A percentile compares a stretch with the other conserved stretches of the same genome.
phyloP scores from a whole-genome alignment of 768 basidiomycete genomes.

The Hebeloma cylindrosporum region DNA sequence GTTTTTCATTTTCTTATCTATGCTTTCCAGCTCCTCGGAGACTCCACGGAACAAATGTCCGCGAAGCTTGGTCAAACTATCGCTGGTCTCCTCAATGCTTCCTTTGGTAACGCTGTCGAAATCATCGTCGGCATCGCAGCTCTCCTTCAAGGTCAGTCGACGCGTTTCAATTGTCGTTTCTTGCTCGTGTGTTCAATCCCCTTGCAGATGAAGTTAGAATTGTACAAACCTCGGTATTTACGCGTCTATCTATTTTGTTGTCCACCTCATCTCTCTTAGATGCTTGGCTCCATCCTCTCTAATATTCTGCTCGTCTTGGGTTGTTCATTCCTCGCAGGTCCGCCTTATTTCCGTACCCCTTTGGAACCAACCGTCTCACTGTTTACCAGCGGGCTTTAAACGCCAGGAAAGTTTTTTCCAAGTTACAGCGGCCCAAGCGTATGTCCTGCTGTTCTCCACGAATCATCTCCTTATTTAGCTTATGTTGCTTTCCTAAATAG shows the following conservation, averaged over 20 bases:
- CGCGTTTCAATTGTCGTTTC: background rate
- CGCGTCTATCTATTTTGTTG: background rate
- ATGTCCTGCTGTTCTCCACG: background rate
- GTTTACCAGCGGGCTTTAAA: slow-evolving; percentile 57
- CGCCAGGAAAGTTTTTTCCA: slow-evolving; percentile 72
- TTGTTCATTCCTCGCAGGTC: slow-evolving; percentile 85
- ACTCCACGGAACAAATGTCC: slow-evolving; percentile 81
- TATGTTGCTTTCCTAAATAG: slow-evolving; percentile 24
- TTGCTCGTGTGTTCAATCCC: slow-evolving; percentile 9
- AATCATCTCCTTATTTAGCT: background rate
- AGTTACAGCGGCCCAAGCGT: slow-evolving; percentile 87
- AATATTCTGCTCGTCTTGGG: slow-evolving; percentile 90
- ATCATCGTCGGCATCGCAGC: slow-evolving; percentile 90
- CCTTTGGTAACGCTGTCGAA: slow-evolving; percentile 83
- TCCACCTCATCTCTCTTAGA: slow-evolving; percentile 37
- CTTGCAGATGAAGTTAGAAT: slow-evolving; percentile 73
- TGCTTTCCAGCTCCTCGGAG: slow-evolving; percentile 61
- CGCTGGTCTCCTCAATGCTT: slow-evolving; percentile 84
- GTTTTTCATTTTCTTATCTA: slow-evolving; percentile 2
- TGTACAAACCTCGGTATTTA: slow-evolving; percentile 83
- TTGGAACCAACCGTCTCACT: background rate
- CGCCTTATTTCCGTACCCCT: slow-evolving; percentile 19
- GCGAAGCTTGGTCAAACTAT: slow-evolving; percentile 79
- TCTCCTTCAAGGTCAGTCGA: slow-evolving; percentile 61
- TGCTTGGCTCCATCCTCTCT: slow-evolving; percentile 89